These are phyloP conservation scores for Pichia sp. DNA, from an alignment of 1,139 yeast species.

Conservation along the genomic window DNA sequence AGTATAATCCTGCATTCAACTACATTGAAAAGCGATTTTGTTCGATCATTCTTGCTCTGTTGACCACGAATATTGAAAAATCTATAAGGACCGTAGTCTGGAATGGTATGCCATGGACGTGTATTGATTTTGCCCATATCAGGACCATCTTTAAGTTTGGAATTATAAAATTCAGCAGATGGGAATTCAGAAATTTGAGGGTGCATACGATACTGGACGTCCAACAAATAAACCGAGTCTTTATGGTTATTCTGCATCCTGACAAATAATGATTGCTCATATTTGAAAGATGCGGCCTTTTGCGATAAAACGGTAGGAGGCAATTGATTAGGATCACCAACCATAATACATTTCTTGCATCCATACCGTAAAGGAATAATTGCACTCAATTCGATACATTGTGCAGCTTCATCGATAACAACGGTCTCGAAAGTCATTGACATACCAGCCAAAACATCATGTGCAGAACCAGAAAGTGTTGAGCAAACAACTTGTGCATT, in stretches of 20 bases:
- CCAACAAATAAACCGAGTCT: slow-evolving; percentile 63
- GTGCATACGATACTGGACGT: slow-evolving; percentile 99
- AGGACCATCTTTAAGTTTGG: slow-evolving; percentile 70
- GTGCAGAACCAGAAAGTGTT: slow-evolving; percentile 93
- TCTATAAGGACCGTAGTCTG: slow-evolving; percentile 61
- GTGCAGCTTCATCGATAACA: slow-evolving; percentile 96
- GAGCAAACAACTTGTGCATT: slow-evolving; percentile 89
- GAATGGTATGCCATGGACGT: slow-evolving; percentile 69
- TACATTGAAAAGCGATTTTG: slow-evolving; percentile 66
- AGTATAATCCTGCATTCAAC: slow-evolving; percentile 71
- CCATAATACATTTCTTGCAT: slow-evolving; percentile 88
- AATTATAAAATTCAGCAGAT: slow-evolving; percentile 72
- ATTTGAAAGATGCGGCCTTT: slow-evolving; percentile 71
- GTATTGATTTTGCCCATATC: slow-evolving; percentile 54
- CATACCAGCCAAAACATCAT: slow-evolving; percentile 71
- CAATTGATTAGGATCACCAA: slow-evolving; percentile 97
- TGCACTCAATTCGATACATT: slow-evolving; percentile 90
- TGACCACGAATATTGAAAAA: slow-evolving; percentile 68
- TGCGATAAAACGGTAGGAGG: slow-evolving; percentile 98
- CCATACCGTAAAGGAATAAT: slow-evolving; percentile 93
- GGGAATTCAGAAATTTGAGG: slow-evolving; percentile 88
- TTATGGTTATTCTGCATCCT: slow-evolving; percentile 76
- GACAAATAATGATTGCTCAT: slow-evolving; percentile 91
- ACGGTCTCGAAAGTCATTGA: slow-evolving; percentile 87
- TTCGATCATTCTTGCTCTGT: slow-evolving; percentile 58